Evolutionary conservation across 768 basidiomycete genomes (phyloP), one percentile per base, ranked within the genome.

Genomic region (Pleurotus salmoneostramineus): DNA sequence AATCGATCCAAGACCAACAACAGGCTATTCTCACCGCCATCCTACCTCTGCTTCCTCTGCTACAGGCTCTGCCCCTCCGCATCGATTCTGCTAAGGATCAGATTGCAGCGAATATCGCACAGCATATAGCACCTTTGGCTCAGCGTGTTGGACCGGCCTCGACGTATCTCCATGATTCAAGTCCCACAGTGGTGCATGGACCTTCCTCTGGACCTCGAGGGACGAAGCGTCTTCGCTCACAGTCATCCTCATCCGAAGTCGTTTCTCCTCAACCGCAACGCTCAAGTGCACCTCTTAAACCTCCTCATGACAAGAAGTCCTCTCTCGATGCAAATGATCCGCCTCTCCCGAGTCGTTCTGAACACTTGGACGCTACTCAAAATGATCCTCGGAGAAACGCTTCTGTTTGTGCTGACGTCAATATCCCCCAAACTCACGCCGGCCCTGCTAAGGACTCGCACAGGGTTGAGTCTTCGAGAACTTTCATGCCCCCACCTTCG

Each of bases 1-100:
- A 85, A 60, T 76, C 77, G 2, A 67, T 89, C 21, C 84, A 87
- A 62, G 80, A 83, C 17, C 87, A 88, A 61, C 85, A 88, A 65
- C 74, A 71, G 15, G 75, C 77, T 10, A 76, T 88, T 0, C 66
- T 89, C 2, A 66, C 81, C 21, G 72, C 82, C 8, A 69, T 91
- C 1, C 60, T 81, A 0, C 85, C 89, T 5, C 68, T 91, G 12
- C 68, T 87, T 2, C 86, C 88, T 31, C 70, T 87, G 3, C 59
- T 89, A 1, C 84, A 88, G 58, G 71, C 82, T 6, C 61, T 89
- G 15, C 82, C 86, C 1, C 66, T 80, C 1, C 84, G 87, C 62
- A 75, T 89, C 54, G 78, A 84, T 54, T 64, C 73, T 11, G 69
- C 73, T 48, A 72, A 73, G 47, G 72, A 63, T 33, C 63, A 51